phyloP scores from a whole-genome alignment of 495 filamentous ascomycete species.

The Penicillium bovifimosum region DNA sequence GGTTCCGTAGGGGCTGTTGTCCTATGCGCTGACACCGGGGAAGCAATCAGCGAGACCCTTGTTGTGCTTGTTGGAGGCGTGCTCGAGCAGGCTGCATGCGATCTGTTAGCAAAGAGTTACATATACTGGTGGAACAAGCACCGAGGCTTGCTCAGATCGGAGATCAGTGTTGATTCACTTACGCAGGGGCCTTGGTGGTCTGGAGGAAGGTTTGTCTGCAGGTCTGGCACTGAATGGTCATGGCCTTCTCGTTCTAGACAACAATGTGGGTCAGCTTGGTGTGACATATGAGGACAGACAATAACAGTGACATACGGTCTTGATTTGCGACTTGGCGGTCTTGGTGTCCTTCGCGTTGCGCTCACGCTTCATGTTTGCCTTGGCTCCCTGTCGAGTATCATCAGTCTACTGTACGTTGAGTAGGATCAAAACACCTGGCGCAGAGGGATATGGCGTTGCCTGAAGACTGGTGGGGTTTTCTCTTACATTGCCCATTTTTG shows the following conservation, averaged over 20 bases:
- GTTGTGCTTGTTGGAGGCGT: conserved; percentile 28
- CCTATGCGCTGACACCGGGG: conserved; percentile 17
- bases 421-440: background rate
- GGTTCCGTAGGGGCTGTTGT: background rate
- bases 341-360: conserved; percentile 21
- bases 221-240: conserved; percentile 24
- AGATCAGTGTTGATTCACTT: conserved; percentile 1
- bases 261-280: background rate
- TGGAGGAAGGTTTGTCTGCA: conserved; percentile 28
- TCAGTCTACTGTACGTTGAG: conserved; percentile 8
- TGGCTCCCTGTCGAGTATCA: conserved; percentile 22
- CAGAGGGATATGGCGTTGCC: background rate
- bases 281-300: background rate
- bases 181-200: conserved; percentile 30
- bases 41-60: conserved; percentile 26
- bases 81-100: conserved; percentile 21
- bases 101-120: conserved; percentile 3
- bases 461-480: background rate
- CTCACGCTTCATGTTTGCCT: conserved; percentile 25
- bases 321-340: conserved; percentile 22
- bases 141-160: background rate
- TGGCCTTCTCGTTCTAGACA: conserved; percentile 25
- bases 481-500: conserved; percentile 23
- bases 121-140: background rate
- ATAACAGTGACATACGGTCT: conserved; percentile 14